phyloP scores from a whole-genome alignment of 768 basidiomycete species.

The Mycena metata region DNA sequence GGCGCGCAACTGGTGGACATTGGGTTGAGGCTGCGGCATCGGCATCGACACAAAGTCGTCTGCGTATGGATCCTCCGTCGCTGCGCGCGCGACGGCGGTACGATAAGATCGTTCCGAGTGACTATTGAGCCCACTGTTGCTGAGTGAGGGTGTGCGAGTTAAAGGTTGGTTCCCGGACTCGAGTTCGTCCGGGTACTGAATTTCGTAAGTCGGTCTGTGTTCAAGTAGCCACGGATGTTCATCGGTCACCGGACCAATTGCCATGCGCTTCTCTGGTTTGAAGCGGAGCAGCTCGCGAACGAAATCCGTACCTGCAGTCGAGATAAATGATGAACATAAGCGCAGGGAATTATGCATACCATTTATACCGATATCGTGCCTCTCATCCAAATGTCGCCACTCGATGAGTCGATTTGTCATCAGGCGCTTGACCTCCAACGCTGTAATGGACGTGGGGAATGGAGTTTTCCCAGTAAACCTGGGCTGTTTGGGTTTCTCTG shows the following conservation, averaged over 20 bases:
- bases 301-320: constrained; percentile 62
- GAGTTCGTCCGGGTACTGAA: constrained; percentile 16
- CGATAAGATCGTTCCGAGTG: background rate
- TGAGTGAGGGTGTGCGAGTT: constrained; percentile 20
- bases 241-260: constrained; percentile 64
- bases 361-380: background rate
- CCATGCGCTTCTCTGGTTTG: constrained; percentile 66
- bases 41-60: constrained; percentile 6
- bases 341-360: background rate
- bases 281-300: constrained; percentile 63
- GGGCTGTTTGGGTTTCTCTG: background rate
- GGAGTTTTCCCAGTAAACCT: constrained; percentile 28
- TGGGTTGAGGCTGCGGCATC: background rate
- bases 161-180: background rate
- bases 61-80: constrained; percentile 33
- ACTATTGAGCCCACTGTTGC: background rate
- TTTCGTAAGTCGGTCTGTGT: constrained; percentile 22
- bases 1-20: background rate
- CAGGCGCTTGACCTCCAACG: background rate
- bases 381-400: constrained; percentile 10
- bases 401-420: background rate
- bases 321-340: background rate
- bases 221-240: constrained; percentile 69
- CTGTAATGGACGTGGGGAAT: constrained; percentile 1
- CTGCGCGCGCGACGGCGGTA: constrained; percentile 12